Base-by-base conservation (phyloP, 1,284 basidiomycete genomes). In the Ustilago crameri region DNA sequence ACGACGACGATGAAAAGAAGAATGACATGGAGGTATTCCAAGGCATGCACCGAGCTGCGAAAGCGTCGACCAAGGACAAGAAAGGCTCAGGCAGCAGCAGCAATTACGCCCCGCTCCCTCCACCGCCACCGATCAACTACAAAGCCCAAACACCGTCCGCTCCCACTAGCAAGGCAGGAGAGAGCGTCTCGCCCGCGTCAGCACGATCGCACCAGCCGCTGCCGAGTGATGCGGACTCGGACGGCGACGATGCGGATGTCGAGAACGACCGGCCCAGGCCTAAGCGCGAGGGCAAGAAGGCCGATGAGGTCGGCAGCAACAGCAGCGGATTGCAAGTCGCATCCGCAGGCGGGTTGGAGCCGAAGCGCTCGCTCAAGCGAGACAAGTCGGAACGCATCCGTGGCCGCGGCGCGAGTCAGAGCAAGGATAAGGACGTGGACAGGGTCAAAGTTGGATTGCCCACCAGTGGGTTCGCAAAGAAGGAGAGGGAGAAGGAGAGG, bases 331-430 rank as follows among this genome's bases (percentile, higher is more conserved):
- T 49, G 30, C 63, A 55, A 20, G 43, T 56, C 20, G 60, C 51
- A 32, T 18, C 34, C 3, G 42, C 15, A 5, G 41, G 27, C 3
- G 45, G 35, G 1, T 26, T 71, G 24, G 54, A 65, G 24, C 48
- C 53, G 51, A 65, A 58, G 27, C 47, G 58, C 2, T 71, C 68
- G 24, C 38, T 65, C 35, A 73, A 73, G 47, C 38, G 70, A 15
- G 64, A 73, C 44, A 64, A 67, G 44, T 63, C 64, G 23, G 70
- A 73, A 46, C 59, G 70, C 15, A 73, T 67, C 18, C 56, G 70
- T 10, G 64, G 70, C 2, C 15, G 64, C 14, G 24, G 64, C 12
- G 49, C 60, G 14, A 73, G 70, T 35, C 59, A 62, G 45, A 72
- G 63, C 46, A 63, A 72, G 41, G 63, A 72, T 12, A 66, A 71